These are phyloP conservation scores for Malassezia psittaci DNA, from an alignment of 1,284 basidiomycete genomes.

Conservation along the genomic window DNA sequence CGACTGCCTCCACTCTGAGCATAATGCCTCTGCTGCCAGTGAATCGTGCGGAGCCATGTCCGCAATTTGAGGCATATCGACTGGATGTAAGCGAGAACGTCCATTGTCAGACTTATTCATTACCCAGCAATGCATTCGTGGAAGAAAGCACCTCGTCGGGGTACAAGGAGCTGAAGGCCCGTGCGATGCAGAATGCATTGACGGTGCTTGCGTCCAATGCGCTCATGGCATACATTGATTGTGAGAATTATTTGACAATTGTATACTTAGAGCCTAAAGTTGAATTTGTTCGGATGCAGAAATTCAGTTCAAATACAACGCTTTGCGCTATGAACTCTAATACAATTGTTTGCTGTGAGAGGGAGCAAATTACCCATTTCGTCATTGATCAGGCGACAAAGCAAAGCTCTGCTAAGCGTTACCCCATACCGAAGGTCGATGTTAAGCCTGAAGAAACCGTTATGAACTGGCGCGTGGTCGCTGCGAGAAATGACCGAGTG, in stretches of 20 bases:
- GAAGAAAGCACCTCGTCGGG: not conserved
- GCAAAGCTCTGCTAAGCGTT: not conserved
- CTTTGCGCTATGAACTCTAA: not conserved
- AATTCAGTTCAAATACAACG: not conserved
- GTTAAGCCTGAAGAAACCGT: not conserved
- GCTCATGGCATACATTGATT: slow-evolving; percentile 3
- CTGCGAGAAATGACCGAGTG: not conserved
- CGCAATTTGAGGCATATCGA: slow-evolving; percentile 13
- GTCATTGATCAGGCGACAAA: not conserved
- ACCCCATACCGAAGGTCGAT: not conserved
- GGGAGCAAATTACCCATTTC: not conserved
- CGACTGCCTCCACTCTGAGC: not conserved
- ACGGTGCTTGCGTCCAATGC: not conserved
- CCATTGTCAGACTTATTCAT: not conserved
- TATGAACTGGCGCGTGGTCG: not conserved
- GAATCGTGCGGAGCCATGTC: not conserved
- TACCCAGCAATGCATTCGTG: not conserved
- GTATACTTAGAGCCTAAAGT: not conserved
- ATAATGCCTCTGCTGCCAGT: not conserved
- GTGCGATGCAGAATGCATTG: not conserved
- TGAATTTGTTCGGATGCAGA: not conserved
- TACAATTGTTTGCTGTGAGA: not conserved
- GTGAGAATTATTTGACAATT: not conserved
- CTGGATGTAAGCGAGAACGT: not conserved
- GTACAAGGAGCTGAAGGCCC: slow-evolving; percentile 16